These are phyloP conservation scores for Dryas alaskensis DNA, from an alignment of 306 rosid genomes.

Conservation along the genomic window DNA sequence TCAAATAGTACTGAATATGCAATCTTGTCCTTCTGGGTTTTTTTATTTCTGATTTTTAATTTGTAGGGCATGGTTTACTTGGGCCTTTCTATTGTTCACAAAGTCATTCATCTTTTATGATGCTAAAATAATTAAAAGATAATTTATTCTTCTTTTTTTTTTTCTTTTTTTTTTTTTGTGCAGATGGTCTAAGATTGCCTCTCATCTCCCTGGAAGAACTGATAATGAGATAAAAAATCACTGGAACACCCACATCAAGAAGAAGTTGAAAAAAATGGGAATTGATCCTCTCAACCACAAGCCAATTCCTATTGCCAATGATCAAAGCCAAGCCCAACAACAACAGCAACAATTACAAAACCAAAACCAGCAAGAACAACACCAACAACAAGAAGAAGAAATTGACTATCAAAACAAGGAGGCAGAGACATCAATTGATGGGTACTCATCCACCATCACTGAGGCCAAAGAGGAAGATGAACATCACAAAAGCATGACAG, in stretches of 20 bases:
- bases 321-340: constrained; percentile 34
- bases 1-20: neutral
- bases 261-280: constrained; percentile 71
- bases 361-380: neutral
- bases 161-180: neutral
- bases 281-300: constrained; percentile 75
- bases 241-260: constrained; percentile 84
- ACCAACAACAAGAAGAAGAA: constrained; percentile 13
- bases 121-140: constrained; percentile 10
- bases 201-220: constrained; percentile 79
- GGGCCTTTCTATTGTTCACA: constrained; percentile 20
- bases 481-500: constrained; percentile 18
- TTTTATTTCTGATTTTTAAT: neutral
- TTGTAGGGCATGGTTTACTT: neutral
- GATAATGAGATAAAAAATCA: constrained; percentile 79
- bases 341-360: neutral
- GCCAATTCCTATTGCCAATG: constrained; percentile 30
- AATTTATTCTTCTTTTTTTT: neutral
- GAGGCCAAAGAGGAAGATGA: constrained; percentile 33
- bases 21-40: neutral
- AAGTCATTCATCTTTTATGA: constrained; percentile 24
- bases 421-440: neutral
- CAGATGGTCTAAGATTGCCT: constrained; percentile 84
- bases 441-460: no score
- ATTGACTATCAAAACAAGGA: constrained; percentile 30